Percentiles rank a stretch among this genome's conserved stretches.
Evolutionary conservation across 306 rosid species (phyloP).

Genomic region (Herpetospermum pedunculosum): DNA sequence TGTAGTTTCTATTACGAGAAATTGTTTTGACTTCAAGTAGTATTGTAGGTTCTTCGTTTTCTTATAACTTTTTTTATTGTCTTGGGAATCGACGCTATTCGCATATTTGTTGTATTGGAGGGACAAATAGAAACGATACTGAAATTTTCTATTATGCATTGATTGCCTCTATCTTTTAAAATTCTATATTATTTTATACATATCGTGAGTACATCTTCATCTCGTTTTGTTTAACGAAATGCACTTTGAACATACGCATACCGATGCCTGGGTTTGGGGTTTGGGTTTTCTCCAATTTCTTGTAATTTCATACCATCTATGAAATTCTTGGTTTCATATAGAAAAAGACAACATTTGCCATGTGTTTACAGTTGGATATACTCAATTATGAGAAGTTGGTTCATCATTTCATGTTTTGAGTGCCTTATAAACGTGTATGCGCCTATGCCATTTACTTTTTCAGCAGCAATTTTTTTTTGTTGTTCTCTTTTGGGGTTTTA

Average conservation of each 20-base stretch:
- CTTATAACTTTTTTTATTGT: background rate
- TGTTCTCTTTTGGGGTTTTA: background rate
- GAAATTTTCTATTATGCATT: background rate
- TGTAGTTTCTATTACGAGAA: background rate
- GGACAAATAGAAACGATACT: background rate
- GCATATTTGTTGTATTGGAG: background rate
- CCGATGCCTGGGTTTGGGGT: background rate
- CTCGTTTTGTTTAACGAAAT: background rate
- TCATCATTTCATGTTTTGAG: background rate
- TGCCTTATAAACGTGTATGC: background rate
- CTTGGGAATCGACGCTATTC: background rate
- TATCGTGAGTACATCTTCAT: background rate
- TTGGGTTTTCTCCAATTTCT: background rate
- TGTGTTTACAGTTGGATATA: background rate
- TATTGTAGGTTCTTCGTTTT: background rate
- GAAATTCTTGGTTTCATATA: background rate
- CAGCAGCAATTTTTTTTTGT: background rate
- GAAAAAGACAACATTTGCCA: background rate
- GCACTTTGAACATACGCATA: background rate
- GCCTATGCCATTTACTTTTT: background rate
- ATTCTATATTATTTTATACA: background rate
- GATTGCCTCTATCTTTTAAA: background rate
- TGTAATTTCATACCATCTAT: background rate
- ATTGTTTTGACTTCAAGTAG: background rate
- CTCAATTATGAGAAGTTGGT: background rate